Evolutionary conservation across 2,329 filamentous ascomycete genomes (phyloP), one percentile per base, ranked within the genome.

Genomic region (Nannizziopsis barbatae): DNA sequence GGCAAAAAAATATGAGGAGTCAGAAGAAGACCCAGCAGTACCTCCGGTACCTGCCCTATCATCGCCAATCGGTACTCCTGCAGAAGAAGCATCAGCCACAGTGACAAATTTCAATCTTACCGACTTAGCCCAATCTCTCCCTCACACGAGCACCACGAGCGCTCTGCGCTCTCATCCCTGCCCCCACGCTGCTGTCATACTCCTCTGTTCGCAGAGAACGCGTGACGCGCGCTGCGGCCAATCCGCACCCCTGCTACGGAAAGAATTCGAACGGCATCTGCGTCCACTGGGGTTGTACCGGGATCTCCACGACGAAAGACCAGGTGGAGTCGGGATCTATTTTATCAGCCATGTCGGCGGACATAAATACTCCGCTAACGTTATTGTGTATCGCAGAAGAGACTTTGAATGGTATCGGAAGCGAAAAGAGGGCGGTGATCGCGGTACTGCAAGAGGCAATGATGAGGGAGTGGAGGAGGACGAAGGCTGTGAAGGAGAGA

Each of bases 291-390:
- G 88, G 0, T 70, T 98, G 15, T 89, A 84, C 65, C 81, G 92
- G 27, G 90, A 96, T 62, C 69, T 92, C 41, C 80, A 93, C 61
- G 92, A 98, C 63, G 81, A 88, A 64, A 72, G 92, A 50, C 87
- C 89, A 0, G 90, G 90, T 9, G 92, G 92, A 10, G 90, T 95
- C 5, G 90, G 87, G 0, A 86, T 98, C 55, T 95, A 95, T 69
- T 96, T 95, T 63, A 93, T 96, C 61, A 90, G 81, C 56, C 92
- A 98, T 62, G 88, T 95, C 2, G 92, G 92, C 22, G 92, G 92
- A 0, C 92, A 98, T 72, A 95, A 95, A 71, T 96, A 94, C 69
- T 81, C 83, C 41, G 92, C 92, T 22, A 98, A 98, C 60, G 80
- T 96, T 57, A 85, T 98, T 72, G 74, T 98, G 1, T 96, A 98